Base-by-base conservation (phyloP, 805 yeast species). In the Yarrowia hollandica region DNA sequence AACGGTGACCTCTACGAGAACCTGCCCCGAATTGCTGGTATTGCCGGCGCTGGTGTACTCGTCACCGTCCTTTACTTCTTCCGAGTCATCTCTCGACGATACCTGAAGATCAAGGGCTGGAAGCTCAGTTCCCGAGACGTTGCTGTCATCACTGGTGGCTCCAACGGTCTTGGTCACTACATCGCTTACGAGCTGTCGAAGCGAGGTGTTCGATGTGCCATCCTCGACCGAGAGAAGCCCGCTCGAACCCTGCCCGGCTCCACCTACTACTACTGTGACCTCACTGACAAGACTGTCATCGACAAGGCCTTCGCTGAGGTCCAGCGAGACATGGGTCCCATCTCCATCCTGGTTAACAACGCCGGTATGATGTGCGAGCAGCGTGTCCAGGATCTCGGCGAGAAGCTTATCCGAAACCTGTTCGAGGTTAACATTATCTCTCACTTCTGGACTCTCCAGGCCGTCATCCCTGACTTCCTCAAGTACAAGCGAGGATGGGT, bases 131-230 rank as follows among this genome's bases (percentile, higher is more conserved):
- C 56, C 19, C 26, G 75, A 11, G 96, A 88, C 66, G 75, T 86
- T 8, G 86, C 83, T 0, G 71, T 90, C 4, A 74, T 92, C 18
- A 91, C 98, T 0, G 98, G 98, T 0, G 98, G 97, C 0, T 69
- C 80, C 5, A 74, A 82, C 0, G 98, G 97, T 0, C 75, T 92
- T 8, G 98, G 98, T 0, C 73, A 73, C 35, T 87, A 82, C 62
- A 63, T 92, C 5, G 88, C 79, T 66, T 67, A 22, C 78, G 91
- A 58, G 70, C 73, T 5, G 63, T 64, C 73, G 8, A 68, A 72
- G 21, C 77, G 76, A 0, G 79, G 82, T 7, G 76, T 69, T 14
- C 37, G 50, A 25, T 86, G 88, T 0, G 82, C 87, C 1, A 86
- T 86, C 0, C 73, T 88, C 37, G 97, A 92, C 65, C 63, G 88